Evolutionary conservation across 495 filamentous ascomycete genomes (phyloP).

Genomic region (Tuber indicum): DNA sequence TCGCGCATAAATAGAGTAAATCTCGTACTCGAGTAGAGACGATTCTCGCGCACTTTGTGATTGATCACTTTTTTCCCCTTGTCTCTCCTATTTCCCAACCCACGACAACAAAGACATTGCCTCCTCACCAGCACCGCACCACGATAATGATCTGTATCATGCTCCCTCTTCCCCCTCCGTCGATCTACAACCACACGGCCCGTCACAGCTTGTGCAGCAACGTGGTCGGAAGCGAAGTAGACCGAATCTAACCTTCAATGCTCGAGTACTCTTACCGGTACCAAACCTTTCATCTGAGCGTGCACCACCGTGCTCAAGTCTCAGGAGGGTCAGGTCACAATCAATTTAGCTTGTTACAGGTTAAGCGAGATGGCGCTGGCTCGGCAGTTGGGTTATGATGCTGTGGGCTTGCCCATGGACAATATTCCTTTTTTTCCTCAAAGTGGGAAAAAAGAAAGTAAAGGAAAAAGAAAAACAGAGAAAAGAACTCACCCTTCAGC

Average conservation of each 20-base stretch:
- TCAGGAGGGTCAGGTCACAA: conserved; percentile 28
- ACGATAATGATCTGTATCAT: conserved; percentile 25
- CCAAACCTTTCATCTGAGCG: conserved; percentile 34
- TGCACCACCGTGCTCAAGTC: conserved; percentile 26
- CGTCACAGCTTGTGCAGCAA: conserved; percentile 39
- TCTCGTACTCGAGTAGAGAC: not conserved
- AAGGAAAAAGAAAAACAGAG: not conserved
- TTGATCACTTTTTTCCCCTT: conserved; percentile 29
- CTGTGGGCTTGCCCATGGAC: not conserved
- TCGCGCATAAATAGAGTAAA: not conserved
- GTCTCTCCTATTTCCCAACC: conserved; percentile 23
- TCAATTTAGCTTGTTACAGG: conserved; percentile 35
- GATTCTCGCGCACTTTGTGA: conserved; percentile 27
- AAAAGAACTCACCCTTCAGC: not conserved
- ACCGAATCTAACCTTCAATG: conserved; percentile 23
- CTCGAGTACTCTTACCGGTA: not conserved
- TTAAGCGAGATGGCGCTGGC: conserved; percentile 39
- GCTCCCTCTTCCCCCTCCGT: conserved; percentile 24
- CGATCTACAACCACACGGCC: conserved; percentile 40
- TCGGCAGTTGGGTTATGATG: conserved; percentile 27
- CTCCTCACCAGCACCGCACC: conserved; percentile 13
- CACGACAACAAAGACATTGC: conserved; percentile 15
- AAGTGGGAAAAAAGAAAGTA: not conserved
- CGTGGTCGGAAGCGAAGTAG: conserved; percentile 37
- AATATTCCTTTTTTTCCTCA: not conserved